These are phyloP conservation scores for Amaranthus cruentus DNA, from an alignment of 148 eudicot species.

Conservation along the genomic window DNA sequence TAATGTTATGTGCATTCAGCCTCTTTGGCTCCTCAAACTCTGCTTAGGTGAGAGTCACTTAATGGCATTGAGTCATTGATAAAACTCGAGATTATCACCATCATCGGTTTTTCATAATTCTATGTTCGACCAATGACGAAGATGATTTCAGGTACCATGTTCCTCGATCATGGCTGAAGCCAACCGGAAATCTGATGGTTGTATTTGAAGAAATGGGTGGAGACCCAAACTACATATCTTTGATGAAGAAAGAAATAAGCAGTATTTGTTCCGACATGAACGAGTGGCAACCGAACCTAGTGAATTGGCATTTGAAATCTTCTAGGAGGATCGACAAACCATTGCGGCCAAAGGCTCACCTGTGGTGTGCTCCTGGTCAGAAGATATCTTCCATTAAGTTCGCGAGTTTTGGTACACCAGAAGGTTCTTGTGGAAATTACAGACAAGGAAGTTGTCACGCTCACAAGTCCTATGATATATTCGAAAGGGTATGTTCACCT, in stretches of 20 bases:
- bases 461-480: constrained; percentile 56
- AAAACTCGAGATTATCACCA: no score
- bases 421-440: constrained; percentile 67
- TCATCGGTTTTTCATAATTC: not conserved
- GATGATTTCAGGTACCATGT: constrained; percentile 72
- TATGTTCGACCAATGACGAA: constrained; percentile 4
- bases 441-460: constrained; percentile 76
- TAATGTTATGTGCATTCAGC: no score
- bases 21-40: no score
- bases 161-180: constrained; percentile 82
- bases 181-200: constrained; percentile 64
- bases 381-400: constrained; percentile 62
- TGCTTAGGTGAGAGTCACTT: no score
- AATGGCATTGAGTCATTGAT: no score
- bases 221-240: constrained; percentile 59
- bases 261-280: constrained; percentile 58
- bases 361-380: constrained; percentile 61
- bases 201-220: constrained; percentile 85
- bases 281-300: constrained; percentile 66
- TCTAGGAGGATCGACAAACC: constrained; percentile 55
- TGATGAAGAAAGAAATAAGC: constrained; percentile 59
- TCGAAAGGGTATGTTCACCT: constrained; percentile 49
- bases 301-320: constrained; percentile 52
- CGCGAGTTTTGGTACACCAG: constrained; percentile 83
- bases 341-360: constrained; percentile 68